Percentiles rank a stretch among this genome's conserved stretches.
phyloP scores from a whole-genome alignment of 345 rosid genomes.

The Diplotaxis tenuifolia region DNA sequence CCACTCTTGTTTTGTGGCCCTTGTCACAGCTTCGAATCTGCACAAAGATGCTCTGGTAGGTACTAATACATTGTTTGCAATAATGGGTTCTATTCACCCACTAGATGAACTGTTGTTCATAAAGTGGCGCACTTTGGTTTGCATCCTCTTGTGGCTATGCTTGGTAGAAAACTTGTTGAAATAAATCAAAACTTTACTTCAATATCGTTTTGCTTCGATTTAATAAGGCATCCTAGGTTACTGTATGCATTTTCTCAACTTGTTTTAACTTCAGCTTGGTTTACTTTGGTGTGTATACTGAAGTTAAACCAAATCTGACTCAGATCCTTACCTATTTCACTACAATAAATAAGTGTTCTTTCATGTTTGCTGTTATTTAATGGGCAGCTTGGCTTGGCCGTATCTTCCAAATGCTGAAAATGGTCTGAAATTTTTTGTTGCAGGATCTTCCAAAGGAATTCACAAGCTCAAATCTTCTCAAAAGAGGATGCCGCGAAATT shows the following conservation, averaged over 20 bases:
- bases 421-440: not conserved
- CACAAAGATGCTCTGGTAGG: constrained; percentile 13
- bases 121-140: not conserved
- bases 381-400: not conserved
- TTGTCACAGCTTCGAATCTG: constrained; percentile 6
- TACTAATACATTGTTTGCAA: not conserved
- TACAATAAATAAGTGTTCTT: no score
- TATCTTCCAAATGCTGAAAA: no score
- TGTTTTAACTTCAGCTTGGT: not conserved
- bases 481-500: not conserved
- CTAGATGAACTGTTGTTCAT: not conserved
- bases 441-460: not conserved
- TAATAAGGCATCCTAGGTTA: not conserved
- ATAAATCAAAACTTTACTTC: not conserved
- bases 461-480: not conserved
- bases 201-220: not conserved
- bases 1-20: not conserved
- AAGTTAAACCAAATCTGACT: not conserved
- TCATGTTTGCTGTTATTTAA: no score
- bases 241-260: no score
- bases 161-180: not conserved
- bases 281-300: not conserved
- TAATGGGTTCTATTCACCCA: not conserved
- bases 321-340: no score
- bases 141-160: not conserved